These are phyloP conservation scores for Exophiala oligosperma DNA, from an alignment of 2,329 filamentous ascomycete species.

Conservation along the genomic window DNA sequence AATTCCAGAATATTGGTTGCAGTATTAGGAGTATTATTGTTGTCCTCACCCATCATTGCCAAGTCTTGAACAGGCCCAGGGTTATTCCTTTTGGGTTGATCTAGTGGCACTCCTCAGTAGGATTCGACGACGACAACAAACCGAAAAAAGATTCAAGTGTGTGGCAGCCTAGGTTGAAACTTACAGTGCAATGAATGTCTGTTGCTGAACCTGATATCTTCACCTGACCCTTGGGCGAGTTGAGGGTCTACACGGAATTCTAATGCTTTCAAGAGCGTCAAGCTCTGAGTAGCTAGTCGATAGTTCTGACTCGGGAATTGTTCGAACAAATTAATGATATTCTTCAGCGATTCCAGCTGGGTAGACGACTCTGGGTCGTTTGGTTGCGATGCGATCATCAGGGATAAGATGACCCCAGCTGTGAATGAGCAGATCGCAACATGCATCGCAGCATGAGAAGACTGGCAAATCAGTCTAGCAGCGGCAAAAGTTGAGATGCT, in stretches of 20 bases:
- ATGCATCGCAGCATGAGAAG: slow-evolving; percentile 6
- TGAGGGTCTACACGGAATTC: background rate
- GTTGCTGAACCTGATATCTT: background rate
- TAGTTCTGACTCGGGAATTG: slow-evolving; percentile 6
- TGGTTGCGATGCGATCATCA: background rate
- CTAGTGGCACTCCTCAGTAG: too few relatives aligned
- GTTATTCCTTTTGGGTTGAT: too few relatives aligned
- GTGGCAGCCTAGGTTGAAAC: too few relatives aligned
- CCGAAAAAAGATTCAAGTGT: too few relatives aligned
- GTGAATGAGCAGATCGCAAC: slow-evolving; percentile 8
- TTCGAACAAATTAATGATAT: slow-evolving; percentile 3
- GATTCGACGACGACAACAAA: too few relatives aligned
- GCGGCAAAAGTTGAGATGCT: slow-evolving; percentile 3
- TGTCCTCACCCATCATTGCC: too few relatives aligned
- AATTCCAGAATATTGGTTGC: too few relatives aligned
- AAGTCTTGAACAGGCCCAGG: too few relatives aligned
- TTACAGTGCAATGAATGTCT: too few relatives aligned
- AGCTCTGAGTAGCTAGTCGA: slow-evolving; percentile 6
- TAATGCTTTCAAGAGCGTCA: slow-evolving; percentile 1
- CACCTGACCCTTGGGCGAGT: background rate
- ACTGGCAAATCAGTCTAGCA: background rate
- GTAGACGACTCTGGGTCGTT: background rate
- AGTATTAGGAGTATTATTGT: too few relatives aligned
- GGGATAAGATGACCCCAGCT: slow-evolving; percentile 4
- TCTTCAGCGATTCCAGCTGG: background rate